These are phyloP conservation scores for Sclerotinia trifoliorum DNA, from an alignment of 2,329 filamentous ascomycete genomes.

Conservation along the genomic window DNA sequence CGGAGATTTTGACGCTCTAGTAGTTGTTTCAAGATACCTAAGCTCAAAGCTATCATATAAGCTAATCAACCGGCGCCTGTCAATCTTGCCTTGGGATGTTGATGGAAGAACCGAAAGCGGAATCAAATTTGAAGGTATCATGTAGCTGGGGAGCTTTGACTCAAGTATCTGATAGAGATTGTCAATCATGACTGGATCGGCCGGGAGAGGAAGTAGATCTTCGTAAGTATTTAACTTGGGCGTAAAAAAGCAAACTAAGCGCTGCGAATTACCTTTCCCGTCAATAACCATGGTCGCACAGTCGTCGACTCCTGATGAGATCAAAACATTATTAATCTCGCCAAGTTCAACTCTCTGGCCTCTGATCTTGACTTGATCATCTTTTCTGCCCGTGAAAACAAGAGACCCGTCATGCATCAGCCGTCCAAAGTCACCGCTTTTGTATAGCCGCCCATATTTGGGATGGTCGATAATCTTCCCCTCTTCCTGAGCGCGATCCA, in stretches of 20 bases:
- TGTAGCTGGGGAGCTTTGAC: slow-evolving; percentile 65
- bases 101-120: slow-evolving; percentile 68
- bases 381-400: slow-evolving; percentile 68
- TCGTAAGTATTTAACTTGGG: slow-evolving; percentile 37
- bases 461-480: slow-evolving; percentile 70
- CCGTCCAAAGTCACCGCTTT: slow-evolving; percentile 78
- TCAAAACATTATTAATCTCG: slow-evolving; percentile 67
- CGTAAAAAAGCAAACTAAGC: slow-evolving; percentile 70
- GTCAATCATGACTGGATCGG: slow-evolving; percentile 42
- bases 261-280: slow-evolving; percentile 44
- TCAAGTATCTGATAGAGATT: slow-evolving; percentile 55
- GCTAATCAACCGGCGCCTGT: slow-evolving; percentile 54
- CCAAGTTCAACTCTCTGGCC: slow-evolving; percentile 77
- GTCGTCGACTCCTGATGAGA: slow-evolving; percentile 54
- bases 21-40: slow-evolving; percentile 45
- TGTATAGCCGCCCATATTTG: slow-evolving; percentile 69
- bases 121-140: slow-evolving; percentile 74
- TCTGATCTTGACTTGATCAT: slow-evolving; percentile 79
- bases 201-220: slow-evolving; percentile 39
- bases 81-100: slow-evolving; percentile 72
- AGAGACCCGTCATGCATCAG: slow-evolving; percentile 76
- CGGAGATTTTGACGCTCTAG: slow-evolving; percentile 24
- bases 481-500: slow-evolving; percentile 62
- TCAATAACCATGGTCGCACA: slow-evolving; percentile 62
- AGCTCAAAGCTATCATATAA: slow-evolving; percentile 49